These are phyloP conservation scores for Phytophthora constricta DNA, from an alignment of 352 stramenopile species.

Conservation along the genomic window DNA sequence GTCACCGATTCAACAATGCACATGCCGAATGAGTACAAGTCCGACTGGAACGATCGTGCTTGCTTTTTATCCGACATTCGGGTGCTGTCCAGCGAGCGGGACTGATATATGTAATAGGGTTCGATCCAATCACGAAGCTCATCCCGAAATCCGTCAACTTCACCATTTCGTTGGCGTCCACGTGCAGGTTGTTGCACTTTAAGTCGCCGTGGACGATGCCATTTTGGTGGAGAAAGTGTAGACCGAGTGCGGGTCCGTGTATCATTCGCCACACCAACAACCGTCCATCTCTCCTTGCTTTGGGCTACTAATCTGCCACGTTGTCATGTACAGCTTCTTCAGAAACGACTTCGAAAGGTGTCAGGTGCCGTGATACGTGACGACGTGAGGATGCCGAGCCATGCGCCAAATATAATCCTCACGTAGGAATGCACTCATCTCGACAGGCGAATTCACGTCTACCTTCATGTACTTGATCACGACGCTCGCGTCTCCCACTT, in stretches of 20 bases:
- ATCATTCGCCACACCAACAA: constrained; percentile 24
- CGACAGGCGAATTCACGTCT: background rate
- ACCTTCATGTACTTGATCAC: constrained; percentile 15
- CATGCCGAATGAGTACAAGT: constrained; percentile 17
- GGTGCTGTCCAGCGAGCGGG: background rate
- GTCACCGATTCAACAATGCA: background rate
- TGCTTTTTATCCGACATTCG: background rate
- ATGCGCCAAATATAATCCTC: constrained; percentile 19
- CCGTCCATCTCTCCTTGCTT: background rate
- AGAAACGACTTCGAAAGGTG: constrained; percentile 21
- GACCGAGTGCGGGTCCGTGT: constrained; percentile 17
- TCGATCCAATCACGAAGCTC: constrained; percentile 10
- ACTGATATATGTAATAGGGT: background rate
- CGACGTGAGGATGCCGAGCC: constrained; percentile 16
- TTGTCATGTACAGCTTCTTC: constrained; percentile 15
- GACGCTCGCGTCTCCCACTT: constrained; percentile 1
- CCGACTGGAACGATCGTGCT: constrained; percentile 10
- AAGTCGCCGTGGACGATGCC: constrained; percentile 26
- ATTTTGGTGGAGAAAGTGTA: constrained; percentile 21
- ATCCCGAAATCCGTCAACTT: constrained; percentile 35
- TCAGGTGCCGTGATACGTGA: constrained; percentile 25
- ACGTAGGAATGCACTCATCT: constrained; percentile 10
- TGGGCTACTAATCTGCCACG: constrained; percentile 4
- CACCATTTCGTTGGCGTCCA: constrained; percentile 15
- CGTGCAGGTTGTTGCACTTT: constrained; percentile 31